These are phyloP conservation scores for Lepiota venenata DNA, from an alignment of 768 basidiomycete species.

Conservation along the genomic window DNA sequence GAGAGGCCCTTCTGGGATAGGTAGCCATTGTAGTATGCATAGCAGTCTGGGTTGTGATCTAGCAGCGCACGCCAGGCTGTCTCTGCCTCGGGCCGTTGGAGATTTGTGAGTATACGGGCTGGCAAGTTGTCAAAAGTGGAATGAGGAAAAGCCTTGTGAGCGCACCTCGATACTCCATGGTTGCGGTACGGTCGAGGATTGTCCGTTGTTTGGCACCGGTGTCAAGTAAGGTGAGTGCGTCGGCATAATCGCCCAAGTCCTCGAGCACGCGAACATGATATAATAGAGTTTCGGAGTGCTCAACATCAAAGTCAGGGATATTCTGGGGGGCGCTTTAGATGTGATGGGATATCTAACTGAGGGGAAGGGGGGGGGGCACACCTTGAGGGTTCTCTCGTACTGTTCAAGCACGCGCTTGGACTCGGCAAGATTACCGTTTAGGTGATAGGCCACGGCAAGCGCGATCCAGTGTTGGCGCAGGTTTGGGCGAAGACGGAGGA, in stretches of 20 bases:
- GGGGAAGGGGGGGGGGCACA: conserved; percentile 23
- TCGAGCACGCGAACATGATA: conserved; percentile 76
- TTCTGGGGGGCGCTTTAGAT: conserved; percentile 43
- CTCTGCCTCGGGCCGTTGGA: conserved; percentile 67
- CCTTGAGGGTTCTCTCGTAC: conserved; percentile 72
- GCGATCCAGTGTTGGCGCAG: conserved; percentile 88
- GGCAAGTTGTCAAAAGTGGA: conserved; percentile 7
- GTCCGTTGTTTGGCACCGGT: conserved; percentile 55
- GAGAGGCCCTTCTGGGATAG: conserved; percentile 63
- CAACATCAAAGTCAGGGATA: conserved; percentile 73
- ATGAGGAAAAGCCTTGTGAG: conserved; percentile 3
- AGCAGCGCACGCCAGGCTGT: conserved; percentile 79
- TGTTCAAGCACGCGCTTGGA: conserved; percentile 71
- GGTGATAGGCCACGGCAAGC: conserved; percentile 83
- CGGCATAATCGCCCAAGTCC: conserved; percentile 59
- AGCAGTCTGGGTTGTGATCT: conserved; percentile 81
- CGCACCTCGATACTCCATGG: conserved; percentile 67
- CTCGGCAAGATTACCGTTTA: conserved; percentile 70
- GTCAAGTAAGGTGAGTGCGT: conserved; percentile 65
- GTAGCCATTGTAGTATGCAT: conserved; percentile 77
- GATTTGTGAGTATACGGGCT: conserved; percentile 79
- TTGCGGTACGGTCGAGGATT: conserved; percentile 68
- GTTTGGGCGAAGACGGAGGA: conserved; percentile 78
- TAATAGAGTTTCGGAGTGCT: conserved; percentile 79
- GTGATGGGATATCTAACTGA: background rate